Conservation (phyloP, 2,329 filamentous ascomycete species). For the Rugonectria rugulosa region DNA sequence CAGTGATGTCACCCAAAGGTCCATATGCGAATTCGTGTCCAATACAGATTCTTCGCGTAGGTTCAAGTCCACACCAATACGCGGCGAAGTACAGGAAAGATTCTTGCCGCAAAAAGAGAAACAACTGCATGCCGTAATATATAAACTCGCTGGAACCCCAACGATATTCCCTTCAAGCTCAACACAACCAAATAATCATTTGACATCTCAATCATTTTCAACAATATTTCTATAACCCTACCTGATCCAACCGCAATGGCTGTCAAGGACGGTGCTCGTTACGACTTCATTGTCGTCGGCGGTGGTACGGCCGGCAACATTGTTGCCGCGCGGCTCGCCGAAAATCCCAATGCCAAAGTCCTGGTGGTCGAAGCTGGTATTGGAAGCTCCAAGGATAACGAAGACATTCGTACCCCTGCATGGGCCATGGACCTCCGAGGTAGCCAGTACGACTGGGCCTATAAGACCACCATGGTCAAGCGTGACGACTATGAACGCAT, state of each 20-base stretch:
- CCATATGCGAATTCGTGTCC: too few species aligned
- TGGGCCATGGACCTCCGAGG: conserved; percentile 61
- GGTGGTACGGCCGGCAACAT: conserved; percentile 45
- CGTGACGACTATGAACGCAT: conserved; percentile 65
- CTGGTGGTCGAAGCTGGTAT: conserved; percentile 57
- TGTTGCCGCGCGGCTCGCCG: conserved; percentile 45
- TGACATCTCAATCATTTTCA: background rate
- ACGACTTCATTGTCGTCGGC: conserved; percentile 25
- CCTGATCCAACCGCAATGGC: background rate
- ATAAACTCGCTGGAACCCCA: too few species aligned
- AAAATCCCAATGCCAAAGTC: conserved; percentile 48
- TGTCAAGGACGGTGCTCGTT: conserved; percentile 4
- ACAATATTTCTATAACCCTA: too few species aligned
- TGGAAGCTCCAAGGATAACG: conserved; percentile 56
- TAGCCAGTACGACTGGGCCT: conserved; percentile 65
- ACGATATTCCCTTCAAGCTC: too few species aligned
- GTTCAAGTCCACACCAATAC: too few species aligned
- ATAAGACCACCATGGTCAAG: conserved; percentile 68
- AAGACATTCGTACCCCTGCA: conserved; percentile 61
- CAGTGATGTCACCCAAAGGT: too few species aligned
- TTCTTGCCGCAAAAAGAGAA: too few species aligned
- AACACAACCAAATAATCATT: background rate
- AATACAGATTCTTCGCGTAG: too few species aligned
- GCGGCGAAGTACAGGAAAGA: too few species aligned
- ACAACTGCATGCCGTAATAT: too few species aligned